phyloP scores from a whole-genome alignment of 2,329 filamentous ascomycete species.

The Ophiostoma ulmi region DNA sequence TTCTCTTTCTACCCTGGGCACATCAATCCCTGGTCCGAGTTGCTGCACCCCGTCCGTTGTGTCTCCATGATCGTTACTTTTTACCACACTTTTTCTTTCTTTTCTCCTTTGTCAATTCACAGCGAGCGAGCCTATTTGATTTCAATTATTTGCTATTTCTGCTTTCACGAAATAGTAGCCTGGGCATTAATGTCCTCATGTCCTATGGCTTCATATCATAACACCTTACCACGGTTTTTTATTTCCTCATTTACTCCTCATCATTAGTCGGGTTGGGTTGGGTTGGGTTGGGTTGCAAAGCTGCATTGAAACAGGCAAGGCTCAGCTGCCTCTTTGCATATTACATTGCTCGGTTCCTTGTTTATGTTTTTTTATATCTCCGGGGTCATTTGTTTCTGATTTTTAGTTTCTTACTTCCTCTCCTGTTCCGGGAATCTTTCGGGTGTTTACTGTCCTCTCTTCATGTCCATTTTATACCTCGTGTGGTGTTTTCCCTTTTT shows the following conservation, averaged over 20 bases:
- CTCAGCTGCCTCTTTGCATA: neutral
- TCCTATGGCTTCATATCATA: conserved; percentile 18
- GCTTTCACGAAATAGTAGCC: neutral
- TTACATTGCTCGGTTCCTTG: neutral
- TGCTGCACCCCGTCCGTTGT: neutral
- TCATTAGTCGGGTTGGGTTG: neutral
- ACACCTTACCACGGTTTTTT: conserved; percentile 20
- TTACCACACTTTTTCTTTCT: conserved; percentile 1
- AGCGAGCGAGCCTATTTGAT: conserved; percentile 15
- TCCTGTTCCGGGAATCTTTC: conserved; percentile 7
- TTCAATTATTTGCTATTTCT: neutral
- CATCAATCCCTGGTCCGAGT: neutral
- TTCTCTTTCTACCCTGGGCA: neutral
- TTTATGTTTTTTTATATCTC: neutral
- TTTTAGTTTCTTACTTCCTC: neutral
- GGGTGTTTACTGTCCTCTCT: neutral
- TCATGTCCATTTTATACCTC: neutral
- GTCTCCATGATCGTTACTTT: conserved; percentile 13
- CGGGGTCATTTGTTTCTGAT: conserved; percentile 8
- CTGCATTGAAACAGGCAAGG: conserved; percentile 20
- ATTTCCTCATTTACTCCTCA: neutral
- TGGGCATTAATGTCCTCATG: conserved; percentile 2
- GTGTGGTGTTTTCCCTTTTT: conserved; percentile 15
- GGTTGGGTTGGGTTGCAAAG: conserved; percentile 22
- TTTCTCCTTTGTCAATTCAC: neutral